These are phyloP conservation scores for Colletotrichum cordylinicola DNA, from an alignment of 2,329 filamentous ascomycete genomes.

Conservation along the genomic window DNA sequence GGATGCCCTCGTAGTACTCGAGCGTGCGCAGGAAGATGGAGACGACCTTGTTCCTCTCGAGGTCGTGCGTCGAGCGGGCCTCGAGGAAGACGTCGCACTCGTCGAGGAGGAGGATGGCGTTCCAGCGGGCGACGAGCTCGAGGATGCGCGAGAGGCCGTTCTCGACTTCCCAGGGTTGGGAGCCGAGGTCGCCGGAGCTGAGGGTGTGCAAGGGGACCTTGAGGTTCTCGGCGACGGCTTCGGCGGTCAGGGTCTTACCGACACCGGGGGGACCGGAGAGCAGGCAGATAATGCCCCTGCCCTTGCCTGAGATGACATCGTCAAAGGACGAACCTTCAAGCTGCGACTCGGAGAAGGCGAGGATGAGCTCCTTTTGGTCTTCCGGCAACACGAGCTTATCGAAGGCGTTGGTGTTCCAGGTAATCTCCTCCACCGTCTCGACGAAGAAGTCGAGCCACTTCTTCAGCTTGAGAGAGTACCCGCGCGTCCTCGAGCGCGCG, in stretches of 20 bases:
- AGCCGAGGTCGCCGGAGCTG: slow-evolving; percentile 73
- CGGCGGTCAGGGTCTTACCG: slow-evolving; percentile 56
- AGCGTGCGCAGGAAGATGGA: slow-evolving; percentile 47
- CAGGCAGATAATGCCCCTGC: slow-evolving; percentile 54
- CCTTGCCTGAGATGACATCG: slow-evolving; percentile 59
- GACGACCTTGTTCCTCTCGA: slow-evolving; percentile 38
- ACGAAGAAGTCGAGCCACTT: slow-evolving; percentile 56
- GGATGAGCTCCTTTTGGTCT: slow-evolving; percentile 57
- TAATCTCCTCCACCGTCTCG: slow-evolving; percentile 47
- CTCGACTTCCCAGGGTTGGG: slow-evolving; percentile 69
- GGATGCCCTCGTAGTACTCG: slow-evolving; percentile 54
- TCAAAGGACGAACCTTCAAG: slow-evolving; percentile 51
- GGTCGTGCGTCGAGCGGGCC: slow-evolving; percentile 37
- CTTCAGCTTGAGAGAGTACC: slow-evolving; percentile 55
- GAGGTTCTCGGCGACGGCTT: slow-evolving; percentile 55
- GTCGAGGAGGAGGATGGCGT: slow-evolving; percentile 44
- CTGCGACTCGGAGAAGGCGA: slow-evolving; percentile 55
- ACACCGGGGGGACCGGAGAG: slow-evolving; percentile 54
- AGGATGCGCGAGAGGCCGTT: slow-evolving; percentile 57
- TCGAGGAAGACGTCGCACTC: slow-evolving; percentile 51
- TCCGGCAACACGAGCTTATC: slow-evolving; percentile 52
- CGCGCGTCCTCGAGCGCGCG: slow-evolving; percentile 39
- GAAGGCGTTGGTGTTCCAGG: slow-evolving; percentile 56
- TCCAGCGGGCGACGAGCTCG: slow-evolving; percentile 68
- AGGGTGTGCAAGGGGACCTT: slow-evolving; percentile 55